These are phyloP conservation scores for Tulasnella sp. DNA, from an alignment of 768 basidiomycete species.

Conservation along the genomic window DNA sequence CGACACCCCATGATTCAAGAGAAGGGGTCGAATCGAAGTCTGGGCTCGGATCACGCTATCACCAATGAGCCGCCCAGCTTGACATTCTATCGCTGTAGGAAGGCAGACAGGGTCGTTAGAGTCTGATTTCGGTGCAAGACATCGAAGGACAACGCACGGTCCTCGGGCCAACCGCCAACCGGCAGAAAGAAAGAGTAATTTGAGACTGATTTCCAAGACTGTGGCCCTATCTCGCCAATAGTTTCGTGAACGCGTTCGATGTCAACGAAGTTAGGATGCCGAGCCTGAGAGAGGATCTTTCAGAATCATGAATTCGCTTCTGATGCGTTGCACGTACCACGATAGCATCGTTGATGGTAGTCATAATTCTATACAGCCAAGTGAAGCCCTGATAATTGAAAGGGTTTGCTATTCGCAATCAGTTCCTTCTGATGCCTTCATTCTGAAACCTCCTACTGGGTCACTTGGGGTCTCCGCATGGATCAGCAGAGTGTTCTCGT, in stretches of 20 bases:
- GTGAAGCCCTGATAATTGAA: not conserved
- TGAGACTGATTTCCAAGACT: not conserved
- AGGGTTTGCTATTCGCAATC: too few relatives aligned
- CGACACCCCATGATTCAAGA: not conserved
- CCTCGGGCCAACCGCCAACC: not conserved
- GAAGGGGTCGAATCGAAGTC: not conserved
- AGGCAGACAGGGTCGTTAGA: too few relatives aligned
- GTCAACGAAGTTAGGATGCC: not conserved
- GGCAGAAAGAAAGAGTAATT: not conserved
- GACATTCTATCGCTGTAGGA: not conserved
- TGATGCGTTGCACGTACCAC: not conserved
- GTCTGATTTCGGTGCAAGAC: too few relatives aligned
- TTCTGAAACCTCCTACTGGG: too few relatives aligned
- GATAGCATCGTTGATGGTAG: too few relatives aligned
- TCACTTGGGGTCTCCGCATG: not conserved
- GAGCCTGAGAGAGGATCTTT: not conserved
- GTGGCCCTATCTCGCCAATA: not conserved
- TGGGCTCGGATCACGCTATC: not conserved
- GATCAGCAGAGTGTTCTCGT: not conserved
- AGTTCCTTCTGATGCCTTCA: too few relatives aligned
- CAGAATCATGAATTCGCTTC: not conserved
- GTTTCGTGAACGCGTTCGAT: not conserved
- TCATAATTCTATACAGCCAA: not conserved
- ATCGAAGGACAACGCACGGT: not conserved
- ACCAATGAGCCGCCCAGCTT: not conserved